These are phyloP conservation scores for Podospora didyma DNA, from an alignment of 495 filamentous ascomycete genomes.

Conservation along the genomic window DNA sequence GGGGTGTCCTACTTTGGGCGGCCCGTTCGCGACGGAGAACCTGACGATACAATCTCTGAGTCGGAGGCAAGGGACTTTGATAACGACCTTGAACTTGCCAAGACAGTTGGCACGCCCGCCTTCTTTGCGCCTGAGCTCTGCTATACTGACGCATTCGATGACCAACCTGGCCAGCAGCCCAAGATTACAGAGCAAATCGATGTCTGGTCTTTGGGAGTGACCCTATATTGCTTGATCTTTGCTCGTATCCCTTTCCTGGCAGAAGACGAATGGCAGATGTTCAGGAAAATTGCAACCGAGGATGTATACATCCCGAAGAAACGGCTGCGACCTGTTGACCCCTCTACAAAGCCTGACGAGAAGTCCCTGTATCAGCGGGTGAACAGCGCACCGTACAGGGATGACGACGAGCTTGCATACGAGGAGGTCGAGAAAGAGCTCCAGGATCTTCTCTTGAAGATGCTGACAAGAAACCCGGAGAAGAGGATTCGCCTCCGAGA, in stretches of 20 bases:
- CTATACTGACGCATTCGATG: conserved; percentile 59
- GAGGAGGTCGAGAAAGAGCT: conserved; percentile 83
- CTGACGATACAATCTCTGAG: conserved; percentile 74
- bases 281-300: conserved; percentile 82
- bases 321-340: conserved; percentile 73
- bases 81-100: conserved; percentile 89
- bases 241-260: conserved; percentile 90
- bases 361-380: conserved; percentile 53
- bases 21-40: conserved; percentile 70
- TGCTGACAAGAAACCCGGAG: conserved; percentile 84
- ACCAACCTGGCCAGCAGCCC: conserved; percentile 30
- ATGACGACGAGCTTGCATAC: conserved; percentile 69
- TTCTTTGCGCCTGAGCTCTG: conserved; percentile 99
- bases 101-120: conserved; percentile 94
- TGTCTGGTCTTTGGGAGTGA: conserved; percentile 95
- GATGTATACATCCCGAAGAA: conserved; percentile 81
- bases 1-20: conserved; percentile 95
- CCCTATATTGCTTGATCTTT: conserved; percentile 90
- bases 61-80: conserved; percentile 80
- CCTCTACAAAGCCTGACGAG: conserved; percentile 44
- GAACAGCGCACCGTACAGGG: conserved; percentile 44
- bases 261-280: conserved; percentile 85
- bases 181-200: conserved; percentile 71
- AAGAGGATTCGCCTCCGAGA: conserved; percentile 85
- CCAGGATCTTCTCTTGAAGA: conserved; percentile 71